Conservation (phyloP, 495 filamentous ascomycete species). For the Aspergillus kassunensis region DNA sequence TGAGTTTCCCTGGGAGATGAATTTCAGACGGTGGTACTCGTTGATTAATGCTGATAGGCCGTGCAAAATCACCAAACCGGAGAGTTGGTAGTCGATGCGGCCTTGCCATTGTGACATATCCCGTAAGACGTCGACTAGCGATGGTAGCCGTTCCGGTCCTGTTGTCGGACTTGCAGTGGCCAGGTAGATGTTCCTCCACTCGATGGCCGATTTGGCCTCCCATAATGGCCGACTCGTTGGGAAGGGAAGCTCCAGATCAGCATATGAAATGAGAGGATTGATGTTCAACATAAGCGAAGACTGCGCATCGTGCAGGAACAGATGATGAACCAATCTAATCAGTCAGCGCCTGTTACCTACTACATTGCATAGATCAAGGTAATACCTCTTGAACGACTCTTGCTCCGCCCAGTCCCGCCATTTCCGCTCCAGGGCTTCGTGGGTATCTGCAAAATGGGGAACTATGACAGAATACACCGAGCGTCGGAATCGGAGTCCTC, state of each 20-base stretch:
- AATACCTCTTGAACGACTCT: slow-evolving; percentile 51
- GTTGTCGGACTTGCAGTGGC: neutral
- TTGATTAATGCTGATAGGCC: slow-evolving; percentile 55
- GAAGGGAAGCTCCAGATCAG: slow-evolving; percentile 57
- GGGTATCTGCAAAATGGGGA: slow-evolving; percentile 41
- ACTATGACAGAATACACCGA: slow-evolving; percentile 45
- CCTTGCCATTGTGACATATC: slow-evolving; percentile 43
- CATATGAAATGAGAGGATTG: slow-evolving; percentile 58
- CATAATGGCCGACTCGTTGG: slow-evolving; percentile 52
- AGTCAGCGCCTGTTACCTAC: neutral
- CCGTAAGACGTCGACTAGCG: slow-evolving; percentile 47
- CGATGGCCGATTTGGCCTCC: slow-evolving; percentile 49
- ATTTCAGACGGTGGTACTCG: slow-evolving; percentile 56
- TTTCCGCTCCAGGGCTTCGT: slow-evolving; percentile 47
- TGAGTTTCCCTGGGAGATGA: slow-evolving; percentile 37
- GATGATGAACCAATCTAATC: slow-evolving; percentile 50
- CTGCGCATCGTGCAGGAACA: slow-evolving; percentile 56
- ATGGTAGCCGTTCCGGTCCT: slow-evolving; percentile 37
- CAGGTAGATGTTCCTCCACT: slow-evolving; percentile 54
- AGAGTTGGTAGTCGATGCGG: slow-evolving; percentile 47
- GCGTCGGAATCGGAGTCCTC: slow-evolving; percentile 25
- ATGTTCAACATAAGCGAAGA: slow-evolving; percentile 53
- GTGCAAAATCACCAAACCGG: slow-evolving; percentile 50
- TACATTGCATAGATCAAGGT: neutral
- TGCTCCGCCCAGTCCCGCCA: slow-evolving; percentile 58